These are phyloP conservation scores for Terana coerulea DNA, from an alignment of 768 basidiomycete genomes.

Conservation along the genomic window DNA sequence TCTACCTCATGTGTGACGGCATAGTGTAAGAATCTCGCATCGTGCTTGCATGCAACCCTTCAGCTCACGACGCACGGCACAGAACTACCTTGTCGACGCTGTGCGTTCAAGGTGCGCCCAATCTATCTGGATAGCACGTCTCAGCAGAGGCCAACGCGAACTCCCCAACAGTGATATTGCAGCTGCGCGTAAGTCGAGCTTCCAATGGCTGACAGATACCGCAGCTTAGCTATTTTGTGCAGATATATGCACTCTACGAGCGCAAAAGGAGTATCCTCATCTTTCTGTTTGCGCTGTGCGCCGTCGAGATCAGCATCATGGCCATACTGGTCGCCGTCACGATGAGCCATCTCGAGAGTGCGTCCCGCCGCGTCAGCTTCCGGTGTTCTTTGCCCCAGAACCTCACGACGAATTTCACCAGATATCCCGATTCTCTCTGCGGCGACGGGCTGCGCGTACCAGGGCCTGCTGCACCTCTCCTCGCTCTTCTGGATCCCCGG, in stretches of 20 bases:
- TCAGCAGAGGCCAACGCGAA: no score
- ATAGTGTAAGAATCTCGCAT: constrained; percentile 6
- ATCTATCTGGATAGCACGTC: background rate
- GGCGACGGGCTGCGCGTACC: constrained; percentile 20
- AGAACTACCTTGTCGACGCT: constrained; percentile 1
- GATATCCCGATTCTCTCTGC: constrained; percentile 17
- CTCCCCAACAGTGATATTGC: constrained; percentile 12
- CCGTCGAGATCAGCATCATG: constrained; percentile 10
- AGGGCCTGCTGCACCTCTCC: constrained; percentile 17
- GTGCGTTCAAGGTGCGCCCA: background rate
- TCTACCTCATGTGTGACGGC: constrained; percentile 13
- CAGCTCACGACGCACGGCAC: no score
- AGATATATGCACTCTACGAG: constrained; percentile 17
- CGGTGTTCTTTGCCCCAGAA: background rate
- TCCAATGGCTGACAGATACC: background rate
- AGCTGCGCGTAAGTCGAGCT: constrained; percentile 9
- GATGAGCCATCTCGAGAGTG: constrained; percentile 12
- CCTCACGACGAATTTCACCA: background rate
- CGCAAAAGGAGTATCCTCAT: constrained; percentile 9
- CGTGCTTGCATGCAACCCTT: no score
- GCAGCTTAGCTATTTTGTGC: background rate
- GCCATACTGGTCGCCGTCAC: constrained; percentile 12
- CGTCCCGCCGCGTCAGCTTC: background rate
- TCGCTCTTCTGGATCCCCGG: constrained; percentile 25
- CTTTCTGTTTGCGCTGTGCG: constrained; percentile 4